Percentiles rank a stretch among this genome's conserved stretches.
Conservation (phyloP, 2,329 filamentous ascomycete species). For the Talaromyces rugulosus region DNA sequence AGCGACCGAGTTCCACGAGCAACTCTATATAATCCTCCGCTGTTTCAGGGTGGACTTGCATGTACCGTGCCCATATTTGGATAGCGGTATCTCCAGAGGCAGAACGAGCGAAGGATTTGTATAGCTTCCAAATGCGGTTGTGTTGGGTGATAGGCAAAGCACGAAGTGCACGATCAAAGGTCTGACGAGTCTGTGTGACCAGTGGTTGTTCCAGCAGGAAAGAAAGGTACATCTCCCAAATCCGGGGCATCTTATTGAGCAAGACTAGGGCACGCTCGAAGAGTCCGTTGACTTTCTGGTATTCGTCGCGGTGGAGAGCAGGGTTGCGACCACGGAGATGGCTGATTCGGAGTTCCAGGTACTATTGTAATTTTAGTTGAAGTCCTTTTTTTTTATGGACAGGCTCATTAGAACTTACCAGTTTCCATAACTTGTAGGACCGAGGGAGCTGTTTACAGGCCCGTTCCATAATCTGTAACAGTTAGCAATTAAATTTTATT, state of each 20-base stretch:
- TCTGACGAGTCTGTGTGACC: slow-evolving; percentile 77
- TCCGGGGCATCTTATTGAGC: slow-evolving; percentile 96
- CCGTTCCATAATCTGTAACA: slow-evolving; percentile 68
- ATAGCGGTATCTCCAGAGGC: slow-evolving; percentile 86
- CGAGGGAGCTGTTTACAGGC: slow-evolving; percentile 85
- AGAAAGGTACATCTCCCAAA: slow-evolving; percentile 96
- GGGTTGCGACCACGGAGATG: slow-evolving; percentile 81
- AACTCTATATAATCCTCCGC: slow-evolving; percentile 93
- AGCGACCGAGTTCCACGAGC: slow-evolving; percentile 72
- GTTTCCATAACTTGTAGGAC: slow-evolving; percentile 98
- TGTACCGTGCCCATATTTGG: slow-evolving; percentile 90
- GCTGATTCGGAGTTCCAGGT: slow-evolving; percentile 76
- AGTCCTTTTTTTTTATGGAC: slow-evolving; percentile 3
- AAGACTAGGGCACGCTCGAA: slow-evolving; percentile 91
- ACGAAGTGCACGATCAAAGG: slow-evolving; percentile 87
- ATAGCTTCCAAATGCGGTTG: slow-evolving; percentile 89
- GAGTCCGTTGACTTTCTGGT: slow-evolving; percentile 86
- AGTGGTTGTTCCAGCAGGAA: slow-evolving; percentile 91
- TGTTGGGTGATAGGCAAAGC: slow-evolving; percentile 93
- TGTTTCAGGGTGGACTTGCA: slow-evolving; percentile 95
- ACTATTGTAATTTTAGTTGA: slow-evolving; percentile 47
- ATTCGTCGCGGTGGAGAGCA: slow-evolving; percentile 73
- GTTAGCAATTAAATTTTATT: background rate
- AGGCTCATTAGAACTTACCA: slow-evolving; percentile 52
- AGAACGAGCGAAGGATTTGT: slow-evolving; percentile 85